Base-by-base conservation (phyloP, 257 asterid genomes). In the Datura wrightii region DNA sequence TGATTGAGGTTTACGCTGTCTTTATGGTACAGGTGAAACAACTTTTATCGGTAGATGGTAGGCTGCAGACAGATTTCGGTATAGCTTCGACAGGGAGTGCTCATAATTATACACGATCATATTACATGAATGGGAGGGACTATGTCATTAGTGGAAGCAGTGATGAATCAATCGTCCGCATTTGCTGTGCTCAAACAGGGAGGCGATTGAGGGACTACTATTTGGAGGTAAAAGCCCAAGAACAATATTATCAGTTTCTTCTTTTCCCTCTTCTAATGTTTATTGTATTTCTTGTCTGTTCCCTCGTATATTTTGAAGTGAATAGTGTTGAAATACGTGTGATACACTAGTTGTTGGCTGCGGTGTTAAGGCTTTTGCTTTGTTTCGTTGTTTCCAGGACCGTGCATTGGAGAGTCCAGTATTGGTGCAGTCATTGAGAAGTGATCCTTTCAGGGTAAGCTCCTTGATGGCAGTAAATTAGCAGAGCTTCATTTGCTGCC, bases 101-200 rank as follows among this genome's bases (percentile, higher is more conserved):
- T 74, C 91, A 91, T 84, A 95, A 95, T 89, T 95, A 94, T 89
- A 95, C 98, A 10, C 93, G 97, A 54, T 90, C 97, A 0, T 95
- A 95, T 86, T 95, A 95, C 89, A 94, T 94, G 98, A 95, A 92
- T 19, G 94, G 94, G 34, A 85, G 97, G 86, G 98, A 95, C 84
- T 92, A 93, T 87, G 87, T 95, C 62, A 88, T 95, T 62, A 95
- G 94, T 62, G 98, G 98, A 84, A 95, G 97, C 79, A 90, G 91
- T 52, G 97, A 93, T 86, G 98, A 94, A 84, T 86, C 91, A 52
- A 89, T 88, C 1, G 84, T 95, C 52, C 96, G 88, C 86, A 19
- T 95, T 72, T 93, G 97, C 83, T 93, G 97, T 86, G 93, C 92
- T 4, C 94, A 92, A 89, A 93, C 98, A 1, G 96, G 97, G 84